These are phyloP conservation scores for Erodium maritimum DNA, from an alignment of 345 rosid genomes.

Conservation along the genomic window DNA sequence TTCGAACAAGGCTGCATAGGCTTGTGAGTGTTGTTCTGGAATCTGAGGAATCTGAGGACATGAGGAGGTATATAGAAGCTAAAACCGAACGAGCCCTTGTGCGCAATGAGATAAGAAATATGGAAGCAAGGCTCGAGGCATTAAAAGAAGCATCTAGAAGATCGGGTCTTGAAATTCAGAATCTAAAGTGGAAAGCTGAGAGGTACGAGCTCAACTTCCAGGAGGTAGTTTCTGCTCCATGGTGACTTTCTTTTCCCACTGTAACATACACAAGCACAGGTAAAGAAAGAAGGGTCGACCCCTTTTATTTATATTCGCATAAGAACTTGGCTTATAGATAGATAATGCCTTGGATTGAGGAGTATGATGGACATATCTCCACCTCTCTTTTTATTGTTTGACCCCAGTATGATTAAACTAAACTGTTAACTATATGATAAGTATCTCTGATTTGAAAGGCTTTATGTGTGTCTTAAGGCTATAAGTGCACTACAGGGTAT, in stretches of 20 bases:
- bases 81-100: constrained; percentile 20
- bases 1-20: constrained; percentile 31
- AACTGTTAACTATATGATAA: too few species aligned
- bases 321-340: too few species aligned
- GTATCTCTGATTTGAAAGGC: too few species aligned
- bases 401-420: too few species aligned
- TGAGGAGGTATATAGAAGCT: constrained; percentile 47
- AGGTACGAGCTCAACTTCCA: constrained; percentile 35
- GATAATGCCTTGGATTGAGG: too few species aligned
- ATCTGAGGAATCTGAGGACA: constrained; percentile 33
- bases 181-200: constrained; percentile 34
- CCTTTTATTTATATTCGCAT: too few species aligned
- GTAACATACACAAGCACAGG: neutral
- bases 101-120: constrained; percentile 32
- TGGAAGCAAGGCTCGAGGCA: constrained; percentile 38
- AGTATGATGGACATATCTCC: too few species aligned
- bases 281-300: too few species aligned
- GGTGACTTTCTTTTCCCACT: constrained; percentile 22
- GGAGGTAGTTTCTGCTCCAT: constrained; percentile 39
- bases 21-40: constrained; percentile 39
- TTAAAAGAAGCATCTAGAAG: constrained; percentile 31
- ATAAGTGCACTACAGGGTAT: too few species aligned
- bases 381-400: too few species aligned
- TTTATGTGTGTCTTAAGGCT: too few species aligned
- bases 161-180: constrained; percentile 23